Base-by-base conservation (phyloP, 495 filamentous ascomycete genomes). In the Oidiodendron maius region DNA sequence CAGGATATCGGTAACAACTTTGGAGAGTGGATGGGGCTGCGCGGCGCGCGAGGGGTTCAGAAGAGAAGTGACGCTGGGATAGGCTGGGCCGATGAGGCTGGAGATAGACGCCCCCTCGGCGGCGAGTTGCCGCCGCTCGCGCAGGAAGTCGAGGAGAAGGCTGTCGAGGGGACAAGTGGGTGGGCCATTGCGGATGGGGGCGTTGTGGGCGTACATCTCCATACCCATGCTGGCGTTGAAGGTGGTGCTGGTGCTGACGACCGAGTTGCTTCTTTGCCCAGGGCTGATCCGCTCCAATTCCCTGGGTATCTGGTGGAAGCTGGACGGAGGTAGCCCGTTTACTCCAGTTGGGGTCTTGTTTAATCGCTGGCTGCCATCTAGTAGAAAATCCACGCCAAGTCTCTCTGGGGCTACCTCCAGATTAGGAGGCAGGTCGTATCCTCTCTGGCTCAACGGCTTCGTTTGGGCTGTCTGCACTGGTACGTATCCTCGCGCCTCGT, bases 1-100 rank as follows among this genome's bases (percentile, higher is more conserved):
- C 1, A 91, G 69, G 50, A 93, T 87, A 61, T 91, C 87, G 20
- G 84, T 89, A 57, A 91, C 86, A 8, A 93, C 78, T 53, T 84
- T 86, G 16, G 86, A 89, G 1, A 91, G 70, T 0, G 86, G 84
- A 57, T 91, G 87, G 2, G 82, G 80, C 53, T 75, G 70, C 5
- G 64, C 60, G 51, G 70, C 71, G 26, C 69, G 67, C 40, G 82
- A 70, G 0, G 86, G 84, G 58, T 88, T 82, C 15, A 90, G 71
- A 8, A 91, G 70, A 1, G 84, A 81, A 1, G 83, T 82, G 43
- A 91, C 78, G 48, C 80, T 86, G 5, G 87, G 87, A 58, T 91
- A 89, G 5, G 72, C 66, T 5, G 86, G 88, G 3, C 86, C 87
- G 16, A 83, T 68, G 13, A 91, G 69, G 41, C 82, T 78, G 44